phyloP scores from a whole-genome alignment of 805 yeast genomes.

The Candida railenensis region DNA sequence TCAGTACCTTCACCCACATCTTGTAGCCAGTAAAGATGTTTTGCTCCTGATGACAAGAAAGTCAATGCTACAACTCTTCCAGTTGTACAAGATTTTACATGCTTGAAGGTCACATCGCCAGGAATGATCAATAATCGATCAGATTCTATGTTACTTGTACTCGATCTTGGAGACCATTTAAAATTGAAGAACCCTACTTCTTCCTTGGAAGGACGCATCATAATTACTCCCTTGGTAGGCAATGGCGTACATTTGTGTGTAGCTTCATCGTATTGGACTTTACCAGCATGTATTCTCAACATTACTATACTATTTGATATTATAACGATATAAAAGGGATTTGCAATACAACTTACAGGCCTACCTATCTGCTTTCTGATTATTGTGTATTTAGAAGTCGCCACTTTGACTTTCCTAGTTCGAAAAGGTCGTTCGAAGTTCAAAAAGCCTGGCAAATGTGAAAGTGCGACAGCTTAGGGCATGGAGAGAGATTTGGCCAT shows the following conservation, averaged over 20 bases:
- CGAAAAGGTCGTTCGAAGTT: background rate
- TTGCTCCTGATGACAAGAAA: conserved; percentile 63
- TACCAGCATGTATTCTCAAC: conserved; percentile 75
- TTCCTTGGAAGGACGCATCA: conserved; percentile 60
- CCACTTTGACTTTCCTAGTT: background rate
- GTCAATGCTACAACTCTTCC: conserved; percentile 76
- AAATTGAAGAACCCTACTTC: conserved; percentile 72
- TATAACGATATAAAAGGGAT: too few relatives aligned
- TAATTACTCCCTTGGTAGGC: conserved; percentile 64
- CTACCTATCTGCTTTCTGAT: too few relatives aligned
- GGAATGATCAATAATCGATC: conserved; percentile 76
- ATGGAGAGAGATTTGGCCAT: too few relatives aligned
- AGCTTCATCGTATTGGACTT: conserved; percentile 62
- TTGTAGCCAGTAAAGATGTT: conserved; percentile 72
- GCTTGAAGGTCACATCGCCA: conserved; percentile 81
- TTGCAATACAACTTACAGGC: too few relatives aligned
- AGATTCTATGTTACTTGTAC: conserved; percentile 39
- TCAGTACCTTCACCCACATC: conserved; percentile 48
- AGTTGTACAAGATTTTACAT: conserved; percentile 63
- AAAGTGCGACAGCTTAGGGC: too few relatives aligned
- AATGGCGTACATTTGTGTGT: conserved; percentile 67
- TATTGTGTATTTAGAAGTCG: background rate
- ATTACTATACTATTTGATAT: too few relatives aligned
- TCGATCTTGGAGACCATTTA: conserved; percentile 68
- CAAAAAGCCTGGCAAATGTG: background rate